Evolutionary conservation across 2,329 filamentous ascomycete species (phyloP), one percentile per base, ranked within the genome.

Genomic region (Periconia sp.): DNA sequence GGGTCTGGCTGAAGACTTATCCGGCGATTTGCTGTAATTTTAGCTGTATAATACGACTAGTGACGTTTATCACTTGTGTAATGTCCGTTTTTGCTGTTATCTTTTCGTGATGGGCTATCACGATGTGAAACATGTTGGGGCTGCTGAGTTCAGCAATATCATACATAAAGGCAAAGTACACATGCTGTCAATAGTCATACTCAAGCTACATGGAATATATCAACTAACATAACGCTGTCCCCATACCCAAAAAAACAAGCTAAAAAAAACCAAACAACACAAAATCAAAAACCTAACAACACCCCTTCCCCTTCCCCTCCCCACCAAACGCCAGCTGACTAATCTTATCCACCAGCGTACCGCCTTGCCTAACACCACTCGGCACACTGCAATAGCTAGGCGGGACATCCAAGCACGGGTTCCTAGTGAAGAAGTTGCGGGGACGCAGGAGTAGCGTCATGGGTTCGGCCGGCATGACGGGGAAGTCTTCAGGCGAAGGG

Each of bases 401-500:
- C 52, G 89, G 88, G 15, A 95, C 88, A 72, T 95, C 90, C 72
- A 95, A 77, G 50, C 85, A 88, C 2, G 91, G 91, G 69, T 93
- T 95, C 63, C 84, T 82, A 19, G 81, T 76, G 75, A 95, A 96
- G 82, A 95, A 95, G 77, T 95, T 88, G 41, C 91, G 79, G 2
- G 91, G 91, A 31, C 90, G 79, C 41, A 95, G 79, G 35, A 95
- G 80, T 62, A 96, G 77, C 1, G 85, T 90, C 82, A 96, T 92
- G 0, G 90, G 89, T 78, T 80, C 74, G 41, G 85, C 89, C 0
- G 91, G 91, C 92, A 96, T 96, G 63, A 96, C 81, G 30, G 92
- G 92, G 78, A 91, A 96, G 74, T 96, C 92, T 70, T 97, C 92
- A 0, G 92, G 91, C 0, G 89, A 79, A 0, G 92, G 92, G 79